Percentiles rank a stretch among this genome's conserved stretches.
phyloP scores from a whole-genome alignment of 768 basidiomycete species.

The Boletus rubroflammeus region DNA sequence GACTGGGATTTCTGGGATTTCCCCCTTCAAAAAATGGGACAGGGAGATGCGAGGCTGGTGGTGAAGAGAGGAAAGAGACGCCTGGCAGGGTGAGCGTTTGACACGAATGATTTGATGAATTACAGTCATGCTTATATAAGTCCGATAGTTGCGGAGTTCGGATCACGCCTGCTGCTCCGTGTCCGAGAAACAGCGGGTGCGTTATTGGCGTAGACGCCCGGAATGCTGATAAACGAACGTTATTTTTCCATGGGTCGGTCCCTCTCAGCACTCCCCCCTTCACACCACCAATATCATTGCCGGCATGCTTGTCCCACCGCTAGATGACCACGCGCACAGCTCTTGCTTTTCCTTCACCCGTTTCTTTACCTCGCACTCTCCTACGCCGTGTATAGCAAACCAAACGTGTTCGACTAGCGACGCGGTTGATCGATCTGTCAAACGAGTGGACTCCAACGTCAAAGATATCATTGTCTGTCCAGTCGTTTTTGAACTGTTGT shows the following conservation, averaged over 20 bases:
- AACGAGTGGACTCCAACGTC: neutral
- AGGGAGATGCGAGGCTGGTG: neutral
- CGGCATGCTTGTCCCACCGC: conserved; percentile 23
- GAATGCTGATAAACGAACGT: conserved; percentile 34
- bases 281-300: neutral
- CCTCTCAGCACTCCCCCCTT: conserved; percentile 2
- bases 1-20: neutral
- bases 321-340: conserved; percentile 20
- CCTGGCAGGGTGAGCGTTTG: neutral
- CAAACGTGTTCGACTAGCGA: neutral
- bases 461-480: conserved; percentile 9
- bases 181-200: conserved; percentile 13
- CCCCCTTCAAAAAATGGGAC: neutral
- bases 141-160: conserved; percentile 27
- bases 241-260: conserved; percentile 17
- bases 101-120: conserved; percentile 3
- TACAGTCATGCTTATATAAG: conserved; percentile 16
- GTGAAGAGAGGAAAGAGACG: neutral
- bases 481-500: neutral
- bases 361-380: conserved; percentile 11
- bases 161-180: conserved; percentile 24
- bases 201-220: conserved; percentile 16
- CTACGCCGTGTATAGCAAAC: neutral
- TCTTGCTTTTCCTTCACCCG: conserved; percentile 23
- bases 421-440: conserved; percentile 1